Evolutionary conservation across 2,329 filamentous ascomycete species (phyloP).

Genomic region (Sclerotinia sclerotiorum): DNA sequence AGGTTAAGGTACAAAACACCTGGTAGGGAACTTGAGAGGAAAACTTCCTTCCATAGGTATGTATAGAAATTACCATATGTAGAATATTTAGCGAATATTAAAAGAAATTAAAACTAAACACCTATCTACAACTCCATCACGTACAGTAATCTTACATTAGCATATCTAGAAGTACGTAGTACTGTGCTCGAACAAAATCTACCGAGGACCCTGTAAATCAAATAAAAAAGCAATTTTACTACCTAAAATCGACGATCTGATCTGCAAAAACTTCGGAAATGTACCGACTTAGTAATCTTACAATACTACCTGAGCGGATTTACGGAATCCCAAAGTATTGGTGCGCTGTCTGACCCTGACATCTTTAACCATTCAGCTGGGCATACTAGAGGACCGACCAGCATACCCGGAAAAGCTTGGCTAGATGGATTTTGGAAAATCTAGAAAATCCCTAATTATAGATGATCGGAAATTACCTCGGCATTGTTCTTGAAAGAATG

Average conservation of each 20-base stretch:
- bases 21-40: neutral
- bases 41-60: neutral
- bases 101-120: neutral
- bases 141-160: too few species aligned
- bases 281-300: neutral
- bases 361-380: neutral
- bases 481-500: neutral
- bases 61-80: neutral
- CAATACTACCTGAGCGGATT: neutral
- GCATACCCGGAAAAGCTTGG: neutral
- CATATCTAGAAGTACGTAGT: too few species aligned
- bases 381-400: neutral
- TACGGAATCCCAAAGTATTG: neutral
- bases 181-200: too few species aligned
- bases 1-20: neutral
- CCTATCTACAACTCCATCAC: too few species aligned
- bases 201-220: neutral
- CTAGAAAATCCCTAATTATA: neutral
- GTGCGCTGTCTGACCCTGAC: neutral
- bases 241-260: neutral
- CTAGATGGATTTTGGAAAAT: neutral
- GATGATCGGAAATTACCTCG: neutral
- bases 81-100: neutral
- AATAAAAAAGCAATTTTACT: neutral
- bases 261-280: neutral